phyloP scores from a whole-genome alignment of 2,329 filamentous ascomycete genomes.

The Penicillium psychrosexuale region DNA sequence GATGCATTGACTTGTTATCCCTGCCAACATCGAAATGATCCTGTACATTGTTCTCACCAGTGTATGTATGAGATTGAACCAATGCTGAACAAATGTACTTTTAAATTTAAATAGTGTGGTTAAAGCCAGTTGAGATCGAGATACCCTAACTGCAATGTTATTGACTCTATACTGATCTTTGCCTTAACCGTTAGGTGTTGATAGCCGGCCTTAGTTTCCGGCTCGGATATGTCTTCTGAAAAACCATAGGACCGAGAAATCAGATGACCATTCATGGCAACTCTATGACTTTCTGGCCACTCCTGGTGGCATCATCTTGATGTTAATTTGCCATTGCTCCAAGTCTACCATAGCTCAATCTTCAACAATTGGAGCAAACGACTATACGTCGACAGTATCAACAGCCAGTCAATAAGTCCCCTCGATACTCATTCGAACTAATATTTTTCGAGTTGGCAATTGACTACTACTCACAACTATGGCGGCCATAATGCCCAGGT shows the following conservation, averaged over 20 bases:
- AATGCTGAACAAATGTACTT: not conserved
- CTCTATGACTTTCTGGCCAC: not conserved
- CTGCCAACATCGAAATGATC: too few species aligned
- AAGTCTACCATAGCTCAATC: not conserved
- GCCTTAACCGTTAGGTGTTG: not conserved
- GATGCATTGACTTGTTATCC: not conserved
- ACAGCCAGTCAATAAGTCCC: not conserved
- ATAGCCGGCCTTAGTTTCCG: not conserved
- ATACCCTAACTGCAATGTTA: not conserved
- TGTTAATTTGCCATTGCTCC: not conserved
- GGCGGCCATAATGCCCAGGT: conserved; percentile 8
- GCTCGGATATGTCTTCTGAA: not conserved
- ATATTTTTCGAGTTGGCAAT: not conserved
- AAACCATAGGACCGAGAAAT: not conserved
- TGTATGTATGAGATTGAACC: conserved; percentile 1
- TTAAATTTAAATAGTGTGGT: not conserved
- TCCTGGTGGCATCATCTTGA: not conserved
- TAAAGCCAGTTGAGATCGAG: not conserved
- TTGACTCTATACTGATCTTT: not conserved
- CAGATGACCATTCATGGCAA: not conserved
- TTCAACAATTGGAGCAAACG: not conserved
- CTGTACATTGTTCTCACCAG: not conserved
- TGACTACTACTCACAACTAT: conserved; percentile 10
- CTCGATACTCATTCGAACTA: not conserved
- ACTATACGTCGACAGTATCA: not conserved